Evolutionary conservation across 768 basidiomycete species (phyloP).

Genomic region (Exsudoporus frostii): DNA sequence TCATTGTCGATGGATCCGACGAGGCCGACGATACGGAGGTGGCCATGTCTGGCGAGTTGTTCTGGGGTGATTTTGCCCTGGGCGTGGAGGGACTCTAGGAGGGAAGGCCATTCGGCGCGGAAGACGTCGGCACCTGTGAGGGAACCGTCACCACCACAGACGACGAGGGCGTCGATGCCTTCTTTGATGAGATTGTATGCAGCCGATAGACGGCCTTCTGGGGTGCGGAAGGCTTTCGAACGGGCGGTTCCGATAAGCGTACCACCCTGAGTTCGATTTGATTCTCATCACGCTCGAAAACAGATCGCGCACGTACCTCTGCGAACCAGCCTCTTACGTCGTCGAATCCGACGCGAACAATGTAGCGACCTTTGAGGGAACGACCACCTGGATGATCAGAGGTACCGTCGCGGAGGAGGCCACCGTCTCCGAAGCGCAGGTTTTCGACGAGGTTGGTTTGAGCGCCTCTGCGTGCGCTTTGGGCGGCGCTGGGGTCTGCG

Average conservation of each 20-base stretch:
- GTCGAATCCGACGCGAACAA: conserved; percentile 96
- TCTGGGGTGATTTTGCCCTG: conserved; percentile 76
- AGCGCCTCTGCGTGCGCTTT: conserved; percentile 18
- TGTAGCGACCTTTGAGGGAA: conserved; percentile 86
- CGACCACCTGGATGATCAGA: conserved; percentile 65
- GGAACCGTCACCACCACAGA: conserved; percentile 97
- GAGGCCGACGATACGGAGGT: conserved; percentile 95
- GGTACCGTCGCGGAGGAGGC: conserved; percentile 75
- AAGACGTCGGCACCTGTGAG: conserved; percentile 95
- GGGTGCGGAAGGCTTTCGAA: conserved; percentile 77
- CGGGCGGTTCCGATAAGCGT: conserved; percentile 94
- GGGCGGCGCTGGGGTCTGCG: conserved; percentile 25
- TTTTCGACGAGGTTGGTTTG: conserved; percentile 55
- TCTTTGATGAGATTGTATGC: conserved; percentile 91
- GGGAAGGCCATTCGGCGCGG: conserved; percentile 89
- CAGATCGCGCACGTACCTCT: conserved; percentile 50
- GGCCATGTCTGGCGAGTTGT: conserved; percentile 67
- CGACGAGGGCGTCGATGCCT: conserved; percentile 94
- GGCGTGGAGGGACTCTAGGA: conserved; percentile 63
- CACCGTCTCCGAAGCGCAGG: conserved; percentile 80
- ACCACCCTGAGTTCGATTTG: conserved; percentile 59
- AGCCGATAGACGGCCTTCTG: conserved; percentile 84
- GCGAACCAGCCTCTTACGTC: conserved; percentile 95
- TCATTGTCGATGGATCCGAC: conserved; percentile 99
- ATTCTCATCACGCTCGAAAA: neutral